Evolutionary conservation across 306 rosid species (phyloP).

Genomic region (Casuarina equisetifolia): DNA sequence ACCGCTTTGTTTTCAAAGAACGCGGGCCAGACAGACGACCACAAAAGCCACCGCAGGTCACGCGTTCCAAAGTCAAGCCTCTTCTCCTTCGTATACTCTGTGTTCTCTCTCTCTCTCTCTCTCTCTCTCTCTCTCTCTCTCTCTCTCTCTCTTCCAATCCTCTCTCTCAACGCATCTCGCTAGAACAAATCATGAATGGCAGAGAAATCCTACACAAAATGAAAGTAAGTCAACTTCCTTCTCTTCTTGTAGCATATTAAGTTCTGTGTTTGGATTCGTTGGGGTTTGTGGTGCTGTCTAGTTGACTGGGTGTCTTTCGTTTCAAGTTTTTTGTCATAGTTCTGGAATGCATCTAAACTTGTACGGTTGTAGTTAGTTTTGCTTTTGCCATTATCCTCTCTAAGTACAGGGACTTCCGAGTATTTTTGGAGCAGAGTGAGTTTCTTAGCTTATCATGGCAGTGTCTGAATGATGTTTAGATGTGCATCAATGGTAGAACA

Average conservation of each 20-base stretch:
- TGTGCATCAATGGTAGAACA: neutral
- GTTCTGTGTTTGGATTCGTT: neutral
- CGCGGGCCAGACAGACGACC: slow-evolving; percentile 1
- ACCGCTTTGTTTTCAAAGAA: slow-evolving; percentile 29
- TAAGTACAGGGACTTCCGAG: neutral
- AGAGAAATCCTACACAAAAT: slow-evolving; percentile 46
- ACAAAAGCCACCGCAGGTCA: slow-evolving; percentile 13
- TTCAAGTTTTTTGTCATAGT: neutral
- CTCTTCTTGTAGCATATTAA: neutral
- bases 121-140: slow-evolving; percentile 1
- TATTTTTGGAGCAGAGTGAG: neutral
- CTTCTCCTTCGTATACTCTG: slow-evolving; percentile 13
- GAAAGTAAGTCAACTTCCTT: slow-evolving; percentile 21
- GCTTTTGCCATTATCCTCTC: neutral
- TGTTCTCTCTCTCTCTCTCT: neutral
- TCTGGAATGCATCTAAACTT: neutral
- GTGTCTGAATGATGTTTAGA: neutral
- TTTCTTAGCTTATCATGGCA: neutral
- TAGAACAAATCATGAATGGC: slow-evolving; percentile 28
- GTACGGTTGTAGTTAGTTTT: neutral
- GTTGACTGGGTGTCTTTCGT: neutral
- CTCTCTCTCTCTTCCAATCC: neutral
- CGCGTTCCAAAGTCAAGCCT: slow-evolving; percentile 36
- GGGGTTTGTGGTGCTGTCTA: neutral
- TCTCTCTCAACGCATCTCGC: slow-evolving; percentile 17